Base-by-base conservation (phyloP, 1,139 yeast species). In the Scheffersomyces lignicola region DNA sequence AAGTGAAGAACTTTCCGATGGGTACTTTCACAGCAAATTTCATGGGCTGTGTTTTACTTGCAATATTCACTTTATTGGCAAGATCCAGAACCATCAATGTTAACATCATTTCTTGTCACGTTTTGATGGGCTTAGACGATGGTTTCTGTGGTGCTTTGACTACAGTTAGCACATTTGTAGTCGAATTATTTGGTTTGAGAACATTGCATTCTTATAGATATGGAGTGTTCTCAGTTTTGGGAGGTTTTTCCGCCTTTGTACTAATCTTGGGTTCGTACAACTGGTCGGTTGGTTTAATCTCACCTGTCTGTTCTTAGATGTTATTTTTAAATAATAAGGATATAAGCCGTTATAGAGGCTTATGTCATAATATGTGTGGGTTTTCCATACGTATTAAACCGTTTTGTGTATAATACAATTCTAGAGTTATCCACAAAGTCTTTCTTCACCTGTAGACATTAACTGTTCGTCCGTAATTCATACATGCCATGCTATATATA, bases 61-160 rank as follows among this genome's bases (percentile, higher is more conserved):
- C 83, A 0, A 57, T 82, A 0, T 56, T 84, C 24, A 65, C 69
- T 1, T 40, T 88, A 2, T 42, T 85, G 5, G 60, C 58, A 22
- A 51, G 77, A 43, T 82, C 90, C n/a, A 57, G 57, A 37, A 49
- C 58, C 2, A 48, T 80, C 5, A 55, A 76, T 1, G 41, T 57
- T 1, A 50, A 55, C 23, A 29, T 48, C 0, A 47, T 72, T 2
- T 58, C 71, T 1, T 74, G 85, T 42, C 76, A 74, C 24, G 76
- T 83, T 3, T 48, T 84, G 0, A 49, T 48, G 7, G 95, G 86
- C 0, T 56, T 87, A 1, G 69, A 64, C 9, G 75, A 76, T 44
- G 96, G 96, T 0, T 83, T 80, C 42, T 83, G 94, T 52, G 96
- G 95, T 0, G 71, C 80, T 4, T 58, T 86, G 31, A 80, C 92